Conservation (phyloP, 257 asterid genomes). For the Solanum pennellii region DNA sequence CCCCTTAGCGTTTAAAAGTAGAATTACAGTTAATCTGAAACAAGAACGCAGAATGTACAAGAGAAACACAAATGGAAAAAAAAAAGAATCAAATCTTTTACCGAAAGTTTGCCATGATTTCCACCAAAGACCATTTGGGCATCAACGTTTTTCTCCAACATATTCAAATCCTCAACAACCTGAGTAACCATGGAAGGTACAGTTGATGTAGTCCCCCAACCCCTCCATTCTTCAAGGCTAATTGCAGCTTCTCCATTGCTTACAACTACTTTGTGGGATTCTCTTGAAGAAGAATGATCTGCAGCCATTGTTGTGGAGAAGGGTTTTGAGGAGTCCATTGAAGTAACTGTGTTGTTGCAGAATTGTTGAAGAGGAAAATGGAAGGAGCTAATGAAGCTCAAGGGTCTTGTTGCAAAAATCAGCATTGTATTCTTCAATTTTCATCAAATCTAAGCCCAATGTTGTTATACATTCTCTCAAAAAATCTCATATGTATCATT, state of each 20-base stretch:
- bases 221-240: slow-evolving; percentile 82
- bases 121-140: slow-evolving; percentile 63
- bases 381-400: slow-evolving; percentile 13
- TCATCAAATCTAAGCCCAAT: not conserved
- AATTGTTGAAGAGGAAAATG: not conserved
- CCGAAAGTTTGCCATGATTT: slow-evolving; percentile 74
- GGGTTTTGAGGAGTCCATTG: slow-evolving; percentile 19
- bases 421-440: not conserved
- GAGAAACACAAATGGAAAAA: not conserved
- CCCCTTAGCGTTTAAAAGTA: not conserved
- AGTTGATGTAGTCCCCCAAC: slow-evolving; percentile 74
- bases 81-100: not conserved
- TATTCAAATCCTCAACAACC: slow-evolving; percentile 68
- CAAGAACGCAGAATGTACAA: not conserved
- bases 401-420: not conserved
- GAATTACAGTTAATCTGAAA: not conserved
- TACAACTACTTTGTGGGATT: not conserved
- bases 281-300: not conserved
- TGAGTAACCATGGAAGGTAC: slow-evolving; percentile 71
- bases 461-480: not conserved
- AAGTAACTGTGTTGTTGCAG: slow-evolving; percentile 7
- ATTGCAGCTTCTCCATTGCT: slow-evolving; percentile 19
- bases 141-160: slow-evolving; percentile 44
- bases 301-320: not conserved
- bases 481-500: not conserved